These are phyloP conservation scores for Penicillium sclerotiorum DNA, from an alignment of 2,329 filamentous ascomycete species.

Conservation along the genomic window DNA sequence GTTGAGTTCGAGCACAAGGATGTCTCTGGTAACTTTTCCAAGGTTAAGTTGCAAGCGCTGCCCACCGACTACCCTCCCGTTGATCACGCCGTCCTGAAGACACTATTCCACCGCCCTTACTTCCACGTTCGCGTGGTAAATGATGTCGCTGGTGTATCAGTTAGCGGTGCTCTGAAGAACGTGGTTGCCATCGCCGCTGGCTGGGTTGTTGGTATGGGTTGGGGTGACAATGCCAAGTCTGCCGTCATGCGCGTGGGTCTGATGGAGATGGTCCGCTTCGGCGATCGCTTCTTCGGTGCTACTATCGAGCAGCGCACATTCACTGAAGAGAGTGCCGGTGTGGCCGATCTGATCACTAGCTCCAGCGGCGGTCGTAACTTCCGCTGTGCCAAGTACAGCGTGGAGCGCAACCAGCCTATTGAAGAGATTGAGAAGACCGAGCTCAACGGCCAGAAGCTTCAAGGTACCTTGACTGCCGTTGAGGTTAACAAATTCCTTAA, in stretches of 20 bases:
- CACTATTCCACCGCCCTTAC: constrained; percentile 92
- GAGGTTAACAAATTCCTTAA: constrained; percentile 91
- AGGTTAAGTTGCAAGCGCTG: constrained; percentile 71
- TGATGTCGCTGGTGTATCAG: constrained; percentile 95
- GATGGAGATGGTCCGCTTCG: constrained; percentile 95
- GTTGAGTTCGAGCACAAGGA: constrained; percentile 66
- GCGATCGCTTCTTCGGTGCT: constrained; percentile 86
- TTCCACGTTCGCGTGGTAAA: constrained; percentile 94
- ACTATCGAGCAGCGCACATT: constrained; percentile 82
- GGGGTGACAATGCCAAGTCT: constrained; percentile 99
- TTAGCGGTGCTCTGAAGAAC: constrained; percentile 95
- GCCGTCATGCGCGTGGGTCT: constrained; percentile 96
- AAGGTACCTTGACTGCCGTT: constrained; percentile 87
- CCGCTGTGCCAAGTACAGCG: constrained; percentile 84
- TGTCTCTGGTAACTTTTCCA: constrained; percentile 66
- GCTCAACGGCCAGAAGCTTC: constrained; percentile 94
- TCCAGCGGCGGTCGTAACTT: constrained; percentile 93
- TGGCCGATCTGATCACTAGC: constrained; percentile 93
- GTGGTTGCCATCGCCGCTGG: constrained; percentile 92
- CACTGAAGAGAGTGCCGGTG: constrained; percentile 93
- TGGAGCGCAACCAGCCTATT: constrained; percentile 76
- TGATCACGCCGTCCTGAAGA: constrained; percentile 79
- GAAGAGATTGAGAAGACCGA: constrained; percentile 86
- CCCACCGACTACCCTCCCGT: constrained; percentile 83
- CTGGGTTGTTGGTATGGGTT: constrained; percentile 92